Evolutionary conservation across 2,329 filamentous ascomycete genomes (phyloP), one percentile per base, ranked within the genome.

Genomic region (Ceratocystis diversiconidia): DNA sequence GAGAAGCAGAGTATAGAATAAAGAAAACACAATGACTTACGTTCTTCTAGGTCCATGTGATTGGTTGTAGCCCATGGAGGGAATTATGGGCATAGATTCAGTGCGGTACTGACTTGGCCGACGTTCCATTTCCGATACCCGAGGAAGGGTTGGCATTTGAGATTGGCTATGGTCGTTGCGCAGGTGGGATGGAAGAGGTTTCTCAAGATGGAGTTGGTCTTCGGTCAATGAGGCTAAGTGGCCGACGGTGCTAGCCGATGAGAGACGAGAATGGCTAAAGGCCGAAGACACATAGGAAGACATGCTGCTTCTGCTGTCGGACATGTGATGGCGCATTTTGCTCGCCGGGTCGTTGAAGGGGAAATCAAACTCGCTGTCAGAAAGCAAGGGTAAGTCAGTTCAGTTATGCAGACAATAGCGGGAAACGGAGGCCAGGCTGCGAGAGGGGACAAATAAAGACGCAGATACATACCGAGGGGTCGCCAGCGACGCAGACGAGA

Each of bases 221-320:
- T 67, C 65, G 32, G 65, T 62, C 62, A 67, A 64, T 8, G 65
- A 65, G 32, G 65, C 65, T 12, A 67, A 63, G 28, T 67, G 77
- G 62, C 77, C 77, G 25, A 79, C 74, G 0, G 80, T 82, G 1
- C 81, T 82, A 55, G 79, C 74, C 0, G 81, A 83, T 1, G 81
- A 82, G 62, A 81, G 75, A 46, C 80, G 75, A 1, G 81, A 83
- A 70, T 83, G 80, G 0, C 63, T 65, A 30, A 67, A 67, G 0
- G 74, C 76, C 2, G 79, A 78, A 2, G 79, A 79, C 19, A 76
- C 75, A 70, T 78, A 78, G 1, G 78, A 80, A 2, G 80, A 80
- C 17, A 81, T 71, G 65, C 79, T 83, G 74, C 80, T 80, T 64
- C 77, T 75, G 69, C 80, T 83, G 69, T 79, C 77, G 0, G 80